These are phyloP conservation scores for Musa balbisiana DNA, from an alignment of 202 grass and related monocot genomes.

Conservation along the genomic window DNA sequence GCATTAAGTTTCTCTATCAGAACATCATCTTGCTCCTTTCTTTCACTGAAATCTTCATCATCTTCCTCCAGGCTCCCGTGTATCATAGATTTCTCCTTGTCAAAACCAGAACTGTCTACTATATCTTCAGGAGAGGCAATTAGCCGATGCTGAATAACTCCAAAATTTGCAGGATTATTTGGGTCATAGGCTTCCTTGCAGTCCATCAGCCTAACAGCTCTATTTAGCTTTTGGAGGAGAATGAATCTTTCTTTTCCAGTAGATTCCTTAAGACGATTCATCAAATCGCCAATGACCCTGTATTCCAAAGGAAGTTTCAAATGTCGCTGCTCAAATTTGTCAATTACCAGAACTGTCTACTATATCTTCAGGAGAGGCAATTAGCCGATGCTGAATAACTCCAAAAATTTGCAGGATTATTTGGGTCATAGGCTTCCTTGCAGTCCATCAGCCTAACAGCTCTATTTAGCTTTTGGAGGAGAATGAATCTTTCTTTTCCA, in stretches of 20 bases:
- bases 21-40: constrained; percentile 62
- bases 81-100: constrained; percentile 75
- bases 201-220: constrained; percentile 80
- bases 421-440: constrained; percentile 86
- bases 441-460: constrained; percentile 77
- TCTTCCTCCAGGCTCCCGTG: constrained; percentile 41
- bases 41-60: constrained; percentile 62
- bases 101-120: constrained; percentile 53
- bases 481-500: constrained; percentile 80
- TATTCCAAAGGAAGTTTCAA: constrained; percentile 78
- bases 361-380: constrained; percentile 61
- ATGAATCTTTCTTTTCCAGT: constrained; percentile 82
- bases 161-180: constrained; percentile 76
- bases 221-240: constrained; percentile 88
- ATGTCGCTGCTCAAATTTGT: constrained; percentile 76
- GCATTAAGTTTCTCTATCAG: constrained; percentile 70
- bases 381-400: constrained; percentile 63
- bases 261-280: constrained; percentile 73
- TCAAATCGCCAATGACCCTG: constrained; percentile 91
- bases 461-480: constrained; percentile 89
- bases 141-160: constrained; percentile 66
- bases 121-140: constrained; percentile 65
- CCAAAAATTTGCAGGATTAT: constrained; percentile 82
- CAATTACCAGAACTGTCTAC: constrained; percentile 47
- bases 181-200: constrained; percentile 85